Evolutionary conservation across 2,329 filamentous ascomycete genomes (phyloP), one percentile per base, ranked within the genome.

Genomic region (Diatrype stigma): DNA sequence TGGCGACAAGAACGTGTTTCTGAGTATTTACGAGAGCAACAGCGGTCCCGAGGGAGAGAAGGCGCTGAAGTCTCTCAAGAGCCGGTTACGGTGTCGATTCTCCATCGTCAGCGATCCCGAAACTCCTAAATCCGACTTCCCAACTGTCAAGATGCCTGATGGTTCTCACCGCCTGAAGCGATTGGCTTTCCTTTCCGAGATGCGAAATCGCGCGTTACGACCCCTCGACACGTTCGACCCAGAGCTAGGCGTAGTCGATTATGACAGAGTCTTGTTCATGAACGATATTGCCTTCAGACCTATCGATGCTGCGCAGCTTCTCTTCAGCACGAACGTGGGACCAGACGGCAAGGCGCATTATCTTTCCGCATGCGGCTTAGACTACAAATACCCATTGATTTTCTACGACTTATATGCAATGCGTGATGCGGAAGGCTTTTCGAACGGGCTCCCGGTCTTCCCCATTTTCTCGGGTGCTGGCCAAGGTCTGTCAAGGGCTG

Each of bases 341-440:
- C 61, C 71, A 16, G 68, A 76, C 28, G 85, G 84, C 11, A 66
- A 69, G 21, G 61, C 79, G 0, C 70, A 74, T 45, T 90, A 89
- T 59, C 80, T 84, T 3, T 83, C 86, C 0, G 85, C 84, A 3
- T 91, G 87, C 61, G 85, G 85, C 0, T 70, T 89, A 34, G 87
- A 91, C 68, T 90, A 85, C 60, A 80, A 83, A 54, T 78, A 80
- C 49, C 82, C 86, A 0, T 81, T 86, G 55, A 75, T 80, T 38
- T 88, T 84, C 63, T 90, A 91, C 66, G 88, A 91, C 64, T 82
- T 85, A 0, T 90, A 88, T 64, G 87, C 86, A 1, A 81, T 85
- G 19, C 77, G 87, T 14, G 87, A 90, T 59, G 70, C 73, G 2
- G 78, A 87, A 52, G 86, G 86, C 1, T 79, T 80, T 57, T 78